A percentile compares a stretch with the other conserved stretches of the same genome.
These are phyloP conservation scores for Agmasoma carcini DNA, from an alignment of 371 early-diverging fungal species.

Conservation along the genomic window DNA sequence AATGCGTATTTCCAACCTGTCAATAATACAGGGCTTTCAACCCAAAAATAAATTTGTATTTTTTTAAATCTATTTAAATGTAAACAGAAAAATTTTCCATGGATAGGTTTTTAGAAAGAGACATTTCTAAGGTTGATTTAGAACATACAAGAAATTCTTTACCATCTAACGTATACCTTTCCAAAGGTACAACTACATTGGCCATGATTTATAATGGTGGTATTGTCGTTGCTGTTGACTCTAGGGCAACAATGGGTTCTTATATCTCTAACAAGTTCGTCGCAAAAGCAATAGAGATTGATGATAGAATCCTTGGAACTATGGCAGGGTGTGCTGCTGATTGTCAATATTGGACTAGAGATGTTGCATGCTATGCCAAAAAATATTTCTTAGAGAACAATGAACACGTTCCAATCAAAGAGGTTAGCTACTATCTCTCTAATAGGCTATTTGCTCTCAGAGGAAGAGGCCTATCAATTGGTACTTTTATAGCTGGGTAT, in stretches of 20 bases:
- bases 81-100: constrained; percentile 3
- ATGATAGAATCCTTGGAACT: constrained; percentile 90
- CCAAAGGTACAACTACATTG: constrained; percentile 96
- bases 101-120: constrained; percentile 12
- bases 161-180: constrained; percentile 22
- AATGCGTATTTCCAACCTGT: too few relatives aligned
- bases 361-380: constrained; percentile 76
- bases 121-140: constrained; percentile 17
- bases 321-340: constrained; percentile 99
- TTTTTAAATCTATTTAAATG: too few relatives aligned
- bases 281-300: constrained; percentile 97
- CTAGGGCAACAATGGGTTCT: constrained; percentile 87
- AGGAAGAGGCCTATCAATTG: constrained; percentile 95
- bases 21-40: too few relatives aligned
- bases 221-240: constrained; percentile 92
- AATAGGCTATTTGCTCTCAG: constrained; percentile 90
- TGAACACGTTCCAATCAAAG: constrained; percentile 90
- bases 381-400: constrained; percentile 76
- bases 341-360: constrained; percentile 95
- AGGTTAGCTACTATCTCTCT: constrained; percentile 84
- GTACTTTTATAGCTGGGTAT: constrained; percentile 98
- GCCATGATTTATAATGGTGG: constrained; percentile 92
- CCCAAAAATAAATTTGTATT: too few relatives aligned
- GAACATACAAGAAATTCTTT: constrained; percentile 16
- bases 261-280: constrained; percentile 93